Evolutionary conservation across 805 yeast species (phyloP), one percentile per base, ranked within the genome.

Genomic region (Hanseniaspora nectarophila): DNA sequence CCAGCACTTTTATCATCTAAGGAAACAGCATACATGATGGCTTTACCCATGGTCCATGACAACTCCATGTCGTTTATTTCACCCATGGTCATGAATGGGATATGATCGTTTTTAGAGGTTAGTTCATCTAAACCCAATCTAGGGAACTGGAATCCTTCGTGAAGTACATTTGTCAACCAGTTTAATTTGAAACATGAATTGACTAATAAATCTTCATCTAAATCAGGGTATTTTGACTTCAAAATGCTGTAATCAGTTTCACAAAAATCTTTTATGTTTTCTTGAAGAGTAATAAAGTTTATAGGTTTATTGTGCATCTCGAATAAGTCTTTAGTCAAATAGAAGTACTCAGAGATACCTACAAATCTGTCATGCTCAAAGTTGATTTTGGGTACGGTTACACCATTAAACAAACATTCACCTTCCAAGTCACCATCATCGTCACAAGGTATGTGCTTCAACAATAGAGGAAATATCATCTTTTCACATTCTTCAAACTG

Each of bases 341-440:
- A 90, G 97, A 97, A 92, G 68, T 87, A 92, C 66, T 92, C 98
- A 7, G 95, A 85, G 21, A 90, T 82, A 0, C 98, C 98, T 28
- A 92, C 83, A 66, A 92, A 89, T 60, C 79, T 83, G 60, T 87
- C 95, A 45, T 73, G 73, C 13, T 74, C 73, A 61, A 86, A 87
- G 67, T 89, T 87, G 55, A 92, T 78, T 29, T 74, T 76, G 4
- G 98, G 98, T 0, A 88, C 95, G 68, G 90, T 97, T 15, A 87
- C 87, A 31, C 97, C 98, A 66, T 89, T 88, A 64, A 92, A 92
- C 31, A 90, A 68, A 66, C 98, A 92, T 1, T 97, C 97, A 37
- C 51, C 51, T 16, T 47, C 45, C 6, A 13, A 13, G 24, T 23
- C 33, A 39, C 43, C 46, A 34, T 78, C 81, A 54, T 86, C 95